Evolutionary conservation across 2,329 filamentous ascomycete genomes (phyloP).

Genomic region (Colletotrichum liriopes): DNA sequence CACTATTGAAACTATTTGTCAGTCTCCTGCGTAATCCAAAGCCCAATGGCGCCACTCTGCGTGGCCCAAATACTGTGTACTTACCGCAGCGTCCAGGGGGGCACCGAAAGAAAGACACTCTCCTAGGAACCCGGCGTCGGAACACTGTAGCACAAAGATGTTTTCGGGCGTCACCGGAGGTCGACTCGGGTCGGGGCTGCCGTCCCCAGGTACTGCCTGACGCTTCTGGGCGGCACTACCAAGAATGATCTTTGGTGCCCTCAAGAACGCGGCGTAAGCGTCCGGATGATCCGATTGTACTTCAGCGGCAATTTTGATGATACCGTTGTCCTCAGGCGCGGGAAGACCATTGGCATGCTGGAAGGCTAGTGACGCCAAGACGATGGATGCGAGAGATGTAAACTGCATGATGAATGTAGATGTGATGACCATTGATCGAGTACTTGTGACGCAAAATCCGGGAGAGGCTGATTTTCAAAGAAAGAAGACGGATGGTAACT

Average conservation of each 20-base stretch:
- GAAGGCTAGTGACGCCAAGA: slow-evolving; percentile 19
- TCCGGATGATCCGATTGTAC: slow-evolving; percentile 19
- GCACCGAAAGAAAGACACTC: slow-evolving; percentile 34
- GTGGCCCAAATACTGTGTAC: fast-evolving
- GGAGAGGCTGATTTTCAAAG: background rate
- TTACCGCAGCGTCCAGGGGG: slow-evolving; percentile 34
- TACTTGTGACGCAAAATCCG: background rate
- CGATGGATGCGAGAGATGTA: slow-evolving; percentile 10
- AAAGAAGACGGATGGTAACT: background rate
- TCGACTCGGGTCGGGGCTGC: slow-evolving; percentile 15
- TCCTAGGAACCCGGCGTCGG: slow-evolving; percentile 25
- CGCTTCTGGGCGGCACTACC: slow-evolving; percentile 8
- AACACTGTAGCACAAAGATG: slow-evolving; percentile 32
- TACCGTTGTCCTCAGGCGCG: background rate
- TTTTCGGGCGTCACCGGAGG: slow-evolving; percentile 27
- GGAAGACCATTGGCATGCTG: slow-evolving; percentile 3
- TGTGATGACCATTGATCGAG: background rate
- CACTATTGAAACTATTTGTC: slow-evolving; percentile 7
- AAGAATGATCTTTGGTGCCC: slow-evolving; percentile 13
- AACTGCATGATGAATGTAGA: slow-evolving; percentile 19
- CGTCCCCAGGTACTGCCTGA: slow-evolving; percentile 30
- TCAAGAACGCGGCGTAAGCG: slow-evolving; percentile 32
- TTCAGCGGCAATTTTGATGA: slow-evolving; percentile 1
- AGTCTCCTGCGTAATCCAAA: background rate
- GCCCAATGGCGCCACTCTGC: too few relatives aligned